Evolutionary conservation across 2,329 filamentous ascomycete species (phyloP), one percentile per base, ranked within the genome.

Genomic region (Sporothrix euskadiensis): DNA sequence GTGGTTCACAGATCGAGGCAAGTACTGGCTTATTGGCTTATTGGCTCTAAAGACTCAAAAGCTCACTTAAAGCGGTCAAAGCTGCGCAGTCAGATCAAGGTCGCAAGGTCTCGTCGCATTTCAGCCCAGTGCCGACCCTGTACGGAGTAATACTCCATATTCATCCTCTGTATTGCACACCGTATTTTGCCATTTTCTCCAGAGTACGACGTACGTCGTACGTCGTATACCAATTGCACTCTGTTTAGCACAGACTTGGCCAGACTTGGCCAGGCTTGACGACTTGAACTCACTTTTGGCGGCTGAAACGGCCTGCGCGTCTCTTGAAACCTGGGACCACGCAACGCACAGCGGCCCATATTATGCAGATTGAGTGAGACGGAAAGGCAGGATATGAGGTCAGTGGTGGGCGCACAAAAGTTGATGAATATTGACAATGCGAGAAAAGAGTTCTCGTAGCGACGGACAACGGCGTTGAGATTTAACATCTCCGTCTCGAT

Each of bases 221-320:
- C n/a, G n/a, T n/a, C n/a, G n/a, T n/a, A n/a, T n/a, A 16, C 35
- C 32, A 39, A 39, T 16, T 47, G n/a, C 39, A 65, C n/a, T 22
- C 35, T 30, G 10, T 26, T 47, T 8, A 44, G n/a, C 26, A 47
- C 30, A 61, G n/a, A 61, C 39, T 44, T 35, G 26, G 26, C 26
- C 26, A 26, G 26, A 26, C 26, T 26, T 26, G 26, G 2, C 26
- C 26, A 2, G 26, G 2, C 26, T 26, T 26, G 26, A 26, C 26
- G 26, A 26, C 26, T 26, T 26, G 26, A 35, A 35, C 35, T 35
- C 5, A 35, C 35, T 35, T 35, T 22, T 47, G 14, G 44, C 71
- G 22, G 52, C 68, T 73, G 72, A 73, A 73, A 73, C 72, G 63
- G 30, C 65, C 69, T 57, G 57, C 68, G 57, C 57, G 57, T 71